Evolutionary conservation across 2,329 filamentous ascomycete genomes (phyloP), one percentile per base, ranked within the genome.

Genomic region (Sclerotinia borealis): DNA sequence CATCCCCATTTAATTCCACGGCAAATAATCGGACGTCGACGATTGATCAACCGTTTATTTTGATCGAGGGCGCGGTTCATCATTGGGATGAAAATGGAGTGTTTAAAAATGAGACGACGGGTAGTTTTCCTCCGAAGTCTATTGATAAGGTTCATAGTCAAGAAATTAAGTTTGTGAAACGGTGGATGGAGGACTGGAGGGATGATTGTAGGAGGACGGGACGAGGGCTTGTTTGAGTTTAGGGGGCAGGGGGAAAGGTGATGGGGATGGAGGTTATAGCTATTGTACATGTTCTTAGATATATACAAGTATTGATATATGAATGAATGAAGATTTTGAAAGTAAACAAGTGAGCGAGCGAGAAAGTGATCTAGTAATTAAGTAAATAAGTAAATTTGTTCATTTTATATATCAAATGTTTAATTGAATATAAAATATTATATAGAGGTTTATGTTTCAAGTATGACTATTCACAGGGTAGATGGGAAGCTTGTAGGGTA

Each of bases 11-110:
- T 49, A 73, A 72, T 41, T 59, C 34, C n/a, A 82, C 79, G 1
- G 81, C 85, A 0, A 78, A 80, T 0, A 76, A 79, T 36, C 79
- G 89, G 25, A 75, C 78, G 17, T 89, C 82, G 50, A 90, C 89
- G 0, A 76, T 78, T 0, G 81, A 80, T 54, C 83, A 92, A 77
- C 91, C 91, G 0, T 90, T 88, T 67, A 80, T 91, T n/a, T 72
- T 93, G 51, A 91, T 96, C 51, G 77, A 81, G 4, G 82, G 83
- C n/a, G 90, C 85, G 0, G 89, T 93, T 25, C 91, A 96, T 74
- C 90, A 93, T 73, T 95, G 89, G 88, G 89, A 91, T 68, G 87
- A 89, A 76, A 88, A 89, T 67, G 86, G 86, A 0, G 69, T 89
- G n/a, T 84, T 87, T 56, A 74, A 78, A 1, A 87, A 87, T 63